phyloP scores from a whole-genome alignment of 2,329 filamentous ascomycete species.

The Ophiognomonia clavigignenti-juglandacearum region DNA sequence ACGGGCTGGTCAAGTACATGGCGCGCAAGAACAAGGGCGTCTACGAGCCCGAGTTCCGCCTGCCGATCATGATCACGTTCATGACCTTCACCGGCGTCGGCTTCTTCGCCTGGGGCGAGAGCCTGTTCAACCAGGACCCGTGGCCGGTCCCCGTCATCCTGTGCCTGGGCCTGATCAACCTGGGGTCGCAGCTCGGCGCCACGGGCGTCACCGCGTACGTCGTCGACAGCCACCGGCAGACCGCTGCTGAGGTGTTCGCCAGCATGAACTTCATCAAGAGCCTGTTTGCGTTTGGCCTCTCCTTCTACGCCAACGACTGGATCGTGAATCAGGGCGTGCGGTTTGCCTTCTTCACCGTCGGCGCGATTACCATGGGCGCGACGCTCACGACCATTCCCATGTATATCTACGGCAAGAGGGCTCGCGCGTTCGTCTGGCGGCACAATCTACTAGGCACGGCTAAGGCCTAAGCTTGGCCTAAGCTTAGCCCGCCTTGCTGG shows the following conservation, averaged over 20 bases:
- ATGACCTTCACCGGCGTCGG: slow-evolving; percentile 30
- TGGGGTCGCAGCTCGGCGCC: slow-evolving; percentile 32
- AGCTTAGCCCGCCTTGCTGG: no score
- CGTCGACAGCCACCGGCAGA: slow-evolving; percentile 32
- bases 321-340: slow-evolving; percentile 31
- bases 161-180: slow-evolving; percentile 27
- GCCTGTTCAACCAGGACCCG: slow-evolving; percentile 19
- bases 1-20: slow-evolving; percentile 29
- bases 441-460: not conserved
- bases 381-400: slow-evolving; percentile 29
- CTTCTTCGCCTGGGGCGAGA: slow-evolving; percentile 30
- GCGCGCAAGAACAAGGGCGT: slow-evolving; percentile 29
- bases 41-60: slow-evolving; percentile 35
- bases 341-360: slow-evolving; percentile 32
- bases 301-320: slow-evolving; percentile 35
- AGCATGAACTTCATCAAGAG: slow-evolving; percentile 35
- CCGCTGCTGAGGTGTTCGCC: slow-evolving; percentile 32
- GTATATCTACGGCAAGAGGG: slow-evolving; percentile 22
- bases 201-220: slow-evolving; percentile 33
- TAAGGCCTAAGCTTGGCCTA: no score
- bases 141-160: slow-evolving; percentile 28
- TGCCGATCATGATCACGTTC: slow-evolving; percentile 30
- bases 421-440: slow-evolving; percentile 9
- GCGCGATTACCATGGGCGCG: slow-evolving; percentile 28
- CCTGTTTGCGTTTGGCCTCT: slow-evolving; percentile 32